A percentile compares a stretch with the other conserved stretches of the same genome.
phyloP scores from a whole-genome alignment of 208 protist species.

The Zelonia costaricensis region DNA sequence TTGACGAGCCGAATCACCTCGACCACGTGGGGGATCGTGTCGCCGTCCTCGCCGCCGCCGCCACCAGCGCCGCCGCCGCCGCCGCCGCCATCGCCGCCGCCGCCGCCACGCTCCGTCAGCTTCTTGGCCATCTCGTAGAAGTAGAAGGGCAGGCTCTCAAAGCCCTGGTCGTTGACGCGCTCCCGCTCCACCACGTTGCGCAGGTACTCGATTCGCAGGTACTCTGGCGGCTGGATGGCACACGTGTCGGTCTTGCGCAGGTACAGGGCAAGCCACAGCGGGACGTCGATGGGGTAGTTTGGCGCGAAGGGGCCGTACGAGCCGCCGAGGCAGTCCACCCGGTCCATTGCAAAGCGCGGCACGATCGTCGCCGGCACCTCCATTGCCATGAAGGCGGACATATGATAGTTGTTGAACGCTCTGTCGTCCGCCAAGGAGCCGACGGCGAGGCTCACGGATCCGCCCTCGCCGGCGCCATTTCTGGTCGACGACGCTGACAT shows the following conservation, averaged over 20 bases:
- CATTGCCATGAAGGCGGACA: conserved; percentile 79
- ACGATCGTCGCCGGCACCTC: conserved; percentile 73
- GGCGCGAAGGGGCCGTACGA: conserved; percentile 78
- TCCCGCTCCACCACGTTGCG: conserved; percentile 61
- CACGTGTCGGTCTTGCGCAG: conserved; percentile 85
- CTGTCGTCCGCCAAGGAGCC: conserved; percentile 31
- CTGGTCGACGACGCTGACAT: background rate
- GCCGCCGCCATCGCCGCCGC: background rate
- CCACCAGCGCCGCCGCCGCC: conserved; percentile 1
- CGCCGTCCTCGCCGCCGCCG: conserved; percentile 28
- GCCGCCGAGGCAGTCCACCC: conserved; percentile 63
- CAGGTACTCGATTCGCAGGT: conserved; percentile 58
- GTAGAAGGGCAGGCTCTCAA: conserved; percentile 83
- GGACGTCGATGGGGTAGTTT: conserved; percentile 79
- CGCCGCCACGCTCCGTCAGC: conserved; percentile 34
- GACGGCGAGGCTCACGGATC: conserved; percentile 20
- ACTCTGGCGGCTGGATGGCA: conserved; percentile 59
- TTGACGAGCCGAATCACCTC: conserved; percentile 77
- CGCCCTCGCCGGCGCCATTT: background rate
- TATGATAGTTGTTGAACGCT: conserved; percentile 79
- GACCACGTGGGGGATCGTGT: conserved; percentile 57
- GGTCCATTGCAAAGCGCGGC: conserved; percentile 80
- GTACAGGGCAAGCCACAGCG: conserved; percentile 86
- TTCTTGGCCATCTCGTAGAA: conserved; percentile 87
- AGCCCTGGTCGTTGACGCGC: conserved; percentile 60